Evolutionary conservation across 129 eudicot genomes (phyloP).

Genomic region (Apium graveolens): DNA sequence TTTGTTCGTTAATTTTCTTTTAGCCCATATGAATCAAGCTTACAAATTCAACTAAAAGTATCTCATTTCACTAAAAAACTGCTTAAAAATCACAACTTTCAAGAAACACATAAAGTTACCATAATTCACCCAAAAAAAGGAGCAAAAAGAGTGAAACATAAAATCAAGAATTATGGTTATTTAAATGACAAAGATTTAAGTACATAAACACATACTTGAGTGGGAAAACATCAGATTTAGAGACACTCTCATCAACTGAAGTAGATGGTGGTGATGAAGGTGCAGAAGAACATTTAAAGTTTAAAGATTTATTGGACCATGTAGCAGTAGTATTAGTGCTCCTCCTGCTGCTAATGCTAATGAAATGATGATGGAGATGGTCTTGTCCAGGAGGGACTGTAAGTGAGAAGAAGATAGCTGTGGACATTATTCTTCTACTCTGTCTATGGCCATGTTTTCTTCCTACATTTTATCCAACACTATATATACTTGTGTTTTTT

Average conservation of each 20-base stretch:
- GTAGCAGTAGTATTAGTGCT: background rate
- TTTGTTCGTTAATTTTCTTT: background rate
- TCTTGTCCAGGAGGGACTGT: background rate
- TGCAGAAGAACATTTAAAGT: background rate
- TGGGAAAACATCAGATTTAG: constrained; percentile 10
- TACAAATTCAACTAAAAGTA: background rate
- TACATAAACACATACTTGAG: constrained; percentile 5
- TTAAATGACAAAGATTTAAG: background rate
- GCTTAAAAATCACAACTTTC: background rate
- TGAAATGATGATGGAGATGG: background rate
- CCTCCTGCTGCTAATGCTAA: background rate
- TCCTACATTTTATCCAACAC: background rate
- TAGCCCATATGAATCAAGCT: background rate
- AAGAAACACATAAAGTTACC: background rate
- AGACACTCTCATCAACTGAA: constrained; percentile 10
- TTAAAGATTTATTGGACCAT: background rate
- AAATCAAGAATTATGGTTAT: background rate
- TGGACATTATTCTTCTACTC: constrained; percentile 18
- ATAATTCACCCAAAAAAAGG: background rate
- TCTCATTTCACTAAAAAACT: background rate
- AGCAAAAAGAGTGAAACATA: background rate
- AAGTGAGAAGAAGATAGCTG: constrained; percentile 9
- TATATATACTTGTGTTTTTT: background rate
- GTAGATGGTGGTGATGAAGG: constrained; percentile 20
- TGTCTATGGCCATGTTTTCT: constrained; percentile 8